Base-by-base conservation (phyloP, 2,329 filamentous ascomycete species). In the Aspergillus sp. region DNA sequence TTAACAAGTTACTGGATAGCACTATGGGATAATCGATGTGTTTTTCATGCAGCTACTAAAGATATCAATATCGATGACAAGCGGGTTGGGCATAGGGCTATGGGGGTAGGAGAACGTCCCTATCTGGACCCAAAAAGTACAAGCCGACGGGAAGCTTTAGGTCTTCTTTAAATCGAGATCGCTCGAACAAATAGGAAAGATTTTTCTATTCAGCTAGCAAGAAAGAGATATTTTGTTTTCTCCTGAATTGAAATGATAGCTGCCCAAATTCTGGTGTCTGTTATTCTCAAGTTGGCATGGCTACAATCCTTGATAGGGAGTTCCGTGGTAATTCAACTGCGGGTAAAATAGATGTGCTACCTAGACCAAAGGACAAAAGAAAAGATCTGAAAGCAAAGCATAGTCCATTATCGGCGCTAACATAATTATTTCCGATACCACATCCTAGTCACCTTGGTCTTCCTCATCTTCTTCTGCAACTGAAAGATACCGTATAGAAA, bases 391-490 rank as follows among this genome's bases (percentile, higher is more conserved):
- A 29, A 29, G 26, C 7, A 29, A 9, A 9, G 4, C 1, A 29
- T 29, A 7, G 6, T 7, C 6, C 26, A 29, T 26, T 26, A 7
- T 29, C 26, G 26, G 26, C 26, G 26, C 6, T 4, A 7, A 7
- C 26, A 7, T 2, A 2, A 29, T 36, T 42, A 42, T 7, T 81
- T 81, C 63, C 82, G 76, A 71, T 85, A 85, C 82, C 82, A 85
- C 81, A 85, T 84, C 62, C 82, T 78, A 55, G 81, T 84, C 58
- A 85, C 81, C 72, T 77, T 78, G 26, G 80, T 82, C 62, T 81
- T 75, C 66, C 89, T 80, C 87, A 91, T 90, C 83, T 92, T 92
- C 75, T 89, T 87, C 78, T 92, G 90, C 57, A 92, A 79, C 76
- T 92, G 89, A 79, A 93, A 91, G 71, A 92, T 90, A 20, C 89